phyloP scores from a whole-genome alignment of 1,284 basidiomycete species.

The Pisolithus thermaeus region DNA sequence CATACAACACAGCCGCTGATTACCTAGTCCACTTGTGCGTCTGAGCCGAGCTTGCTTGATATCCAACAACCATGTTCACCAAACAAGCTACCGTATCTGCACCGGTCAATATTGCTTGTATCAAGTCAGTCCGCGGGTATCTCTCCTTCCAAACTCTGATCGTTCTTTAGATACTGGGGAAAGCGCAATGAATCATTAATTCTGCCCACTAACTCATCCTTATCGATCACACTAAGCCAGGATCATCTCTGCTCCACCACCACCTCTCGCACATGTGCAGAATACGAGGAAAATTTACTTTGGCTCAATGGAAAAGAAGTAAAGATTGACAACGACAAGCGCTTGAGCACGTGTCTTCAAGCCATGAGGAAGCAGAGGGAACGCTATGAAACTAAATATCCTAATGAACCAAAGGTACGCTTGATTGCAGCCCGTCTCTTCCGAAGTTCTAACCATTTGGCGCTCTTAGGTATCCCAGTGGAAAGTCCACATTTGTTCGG shows the following conservation, averaged over 20 bases:
- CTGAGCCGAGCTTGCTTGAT: conserved; percentile 8
- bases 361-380: conserved; percentile 82
- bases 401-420: conserved; percentile 60
- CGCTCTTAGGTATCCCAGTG: conserved; percentile 59
- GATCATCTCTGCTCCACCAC: conserved; percentile 95
- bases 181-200: conserved; percentile 96
- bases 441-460: conserved; percentile 7
- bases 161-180: conserved; percentile 82
- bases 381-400: conserved; percentile 66
- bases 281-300: conserved; percentile 66
- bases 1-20: conserved; percentile 14
- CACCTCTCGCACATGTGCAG: conserved; percentile 79
- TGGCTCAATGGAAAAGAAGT: conserved; percentile 96
- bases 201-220: conserved; percentile 95
- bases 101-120: conserved; percentile 94
- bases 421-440: background rate
- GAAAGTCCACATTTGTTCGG: conserved; percentile 83
- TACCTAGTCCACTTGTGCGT: background rate
- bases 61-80: conserved; percentile 44
- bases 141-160: conserved; percentile 16
- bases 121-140: conserved; percentile 61
- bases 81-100: conserved; percentile 89
- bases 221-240: conserved; percentile 95
- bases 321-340: conserved; percentile 75
- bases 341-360: conserved; percentile 81